phyloP scores from a whole-genome alignment of 257 asterid genomes.

The Sherardia arvensis region DNA sequence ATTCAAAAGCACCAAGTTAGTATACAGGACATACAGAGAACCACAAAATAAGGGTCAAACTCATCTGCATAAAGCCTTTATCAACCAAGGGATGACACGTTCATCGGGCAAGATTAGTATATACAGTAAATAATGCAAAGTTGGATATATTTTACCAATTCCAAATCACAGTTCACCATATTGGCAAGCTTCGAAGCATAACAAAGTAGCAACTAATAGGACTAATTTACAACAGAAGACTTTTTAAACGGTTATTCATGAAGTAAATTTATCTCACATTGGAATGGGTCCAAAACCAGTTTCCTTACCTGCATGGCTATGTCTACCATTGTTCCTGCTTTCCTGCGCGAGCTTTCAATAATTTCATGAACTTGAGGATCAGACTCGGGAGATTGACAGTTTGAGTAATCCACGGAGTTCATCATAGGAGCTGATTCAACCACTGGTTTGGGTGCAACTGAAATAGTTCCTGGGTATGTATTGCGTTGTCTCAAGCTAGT shows the following conservation, averaged over 20 bases:
- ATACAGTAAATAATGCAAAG: background rate
- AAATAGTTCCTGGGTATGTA: constrained; percentile 52
- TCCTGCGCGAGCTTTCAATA: constrained; percentile 61
- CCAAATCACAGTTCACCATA: background rate
- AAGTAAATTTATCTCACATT: background rate
- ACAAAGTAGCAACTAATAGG: background rate
- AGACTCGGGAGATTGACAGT: constrained; percentile 42
- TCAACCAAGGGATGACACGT: background rate
- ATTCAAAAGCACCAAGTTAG: background rate
- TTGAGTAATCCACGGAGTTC: constrained; percentile 35
- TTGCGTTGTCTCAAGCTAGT: constrained; percentile 63
- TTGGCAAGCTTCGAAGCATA: background rate
- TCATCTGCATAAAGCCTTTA: background rate
- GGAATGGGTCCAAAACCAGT: background rate
- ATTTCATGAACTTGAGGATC: constrained; percentile 63
- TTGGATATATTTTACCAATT: background rate
- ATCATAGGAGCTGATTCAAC: constrained; percentile 30
- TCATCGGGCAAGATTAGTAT: background rate
- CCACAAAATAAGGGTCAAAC: no score
- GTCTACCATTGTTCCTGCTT: constrained; percentile 77
- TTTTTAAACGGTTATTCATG: background rate
- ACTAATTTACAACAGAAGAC: background rate
- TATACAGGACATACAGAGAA: background rate
- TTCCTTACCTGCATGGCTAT: constrained; percentile 72
- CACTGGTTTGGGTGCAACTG: constrained; percentile 33